Base-by-base conservation (phyloP, 2,329 filamentous ascomycete species). In the Arthrocladium fulminans region DNA sequence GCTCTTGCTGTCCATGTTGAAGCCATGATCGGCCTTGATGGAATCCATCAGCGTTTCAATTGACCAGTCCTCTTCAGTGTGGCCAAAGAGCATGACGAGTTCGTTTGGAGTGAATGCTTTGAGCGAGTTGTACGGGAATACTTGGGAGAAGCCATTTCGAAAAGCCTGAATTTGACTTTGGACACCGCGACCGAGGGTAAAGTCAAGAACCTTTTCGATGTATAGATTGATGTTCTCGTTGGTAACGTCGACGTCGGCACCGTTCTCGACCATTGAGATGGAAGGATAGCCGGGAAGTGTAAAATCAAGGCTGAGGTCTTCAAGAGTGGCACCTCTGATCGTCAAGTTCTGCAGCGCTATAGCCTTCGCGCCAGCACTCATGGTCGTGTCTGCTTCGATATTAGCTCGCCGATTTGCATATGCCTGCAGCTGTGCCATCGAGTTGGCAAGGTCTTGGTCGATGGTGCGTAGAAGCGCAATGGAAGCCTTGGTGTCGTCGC, bases 21-120 rank as follows among this genome's bases (percentile, higher is more conserved):
- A 98, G 7, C 92, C 92, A 63, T 98, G 92, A 60, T 98, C 92
- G 23, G 92, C 92, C 71, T 98, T 98, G 71, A 98, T 90, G 0
- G 90, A 96, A 63, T 98, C 92, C 79, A 94, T 94, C 34, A 98
- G 79, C 51, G 92, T 98, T 65, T 97, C 90, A 56, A 98, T 82
- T 19, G 87, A 88, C 92, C 92, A 98, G 65, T 98, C 92, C 63
- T 98, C 92, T 6, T 97, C 86, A 3, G 88, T 82, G 50, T 84
- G 81, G 15, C 92, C 92, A 69, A 97, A 98, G 22, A 98, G 76
- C 72, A 89, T 90, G 34, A 96, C 90, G 24, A 98, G 75, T 66
- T 98, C 94, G 59, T 88, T 88, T 0, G 94, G 89, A 0, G 92
- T 98, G 62, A 98, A 98, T 0, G 92, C 88, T 56, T 84, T 87